Percentiles rank a stretch among this genome's conserved stretches.
phyloP scores from a whole-genome alignment of 2,329 filamentous ascomycete species.

The Karstenula rhodostoma region DNA sequence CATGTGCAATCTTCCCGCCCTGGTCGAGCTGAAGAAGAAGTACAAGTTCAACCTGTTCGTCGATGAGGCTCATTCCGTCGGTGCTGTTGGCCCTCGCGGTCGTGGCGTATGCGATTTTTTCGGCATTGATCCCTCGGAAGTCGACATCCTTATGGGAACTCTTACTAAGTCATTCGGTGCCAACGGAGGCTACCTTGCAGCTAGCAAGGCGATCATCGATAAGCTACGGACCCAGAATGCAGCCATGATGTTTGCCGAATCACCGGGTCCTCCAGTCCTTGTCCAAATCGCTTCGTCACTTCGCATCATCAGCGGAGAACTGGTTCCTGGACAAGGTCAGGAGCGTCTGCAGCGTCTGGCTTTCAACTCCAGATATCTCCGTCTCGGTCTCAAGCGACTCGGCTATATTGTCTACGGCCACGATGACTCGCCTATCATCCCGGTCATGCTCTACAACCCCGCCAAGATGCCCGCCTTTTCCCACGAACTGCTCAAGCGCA shows the following conservation, averaged over 20 bases:
- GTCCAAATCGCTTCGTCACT: conserved; percentile 90
- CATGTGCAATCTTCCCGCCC: conserved; percentile 94
- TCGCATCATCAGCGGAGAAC: conserved; percentile 86
- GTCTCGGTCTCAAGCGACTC: conserved; percentile 93
- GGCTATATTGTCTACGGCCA: conserved; percentile 97
- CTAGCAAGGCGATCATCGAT: conserved; percentile 88
- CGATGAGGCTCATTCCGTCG: conserved; percentile 95
- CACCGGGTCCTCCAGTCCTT: conserved; percentile 85
- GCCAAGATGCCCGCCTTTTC: conserved; percentile 99
- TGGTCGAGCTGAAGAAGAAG: conserved; percentile 86
- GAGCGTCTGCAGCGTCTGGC: conserved; percentile 94
- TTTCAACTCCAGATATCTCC: conserved; percentile 98
- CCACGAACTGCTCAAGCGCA: conserved; percentile 97
- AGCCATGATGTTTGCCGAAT: conserved; percentile 85
- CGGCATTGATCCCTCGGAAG: conserved; percentile 82
- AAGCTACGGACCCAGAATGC: conserved; percentile 88
- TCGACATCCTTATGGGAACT: conserved; percentile 98
- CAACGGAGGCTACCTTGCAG: conserved; percentile 94
- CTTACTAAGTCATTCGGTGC: conserved; percentile 98
- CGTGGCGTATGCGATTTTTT: conserved; percentile 98
- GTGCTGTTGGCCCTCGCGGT: conserved; percentile 86
- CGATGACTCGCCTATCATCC: conserved; percentile 97
- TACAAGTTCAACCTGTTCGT: conserved; percentile 98
- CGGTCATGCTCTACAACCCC: conserved; percentile 94
- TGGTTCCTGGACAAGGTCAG: conserved; percentile 89